These are phyloP conservation scores for Amanita muscaria DNA, from an alignment of 768 basidiomycete species.

Conservation along the genomic window DNA sequence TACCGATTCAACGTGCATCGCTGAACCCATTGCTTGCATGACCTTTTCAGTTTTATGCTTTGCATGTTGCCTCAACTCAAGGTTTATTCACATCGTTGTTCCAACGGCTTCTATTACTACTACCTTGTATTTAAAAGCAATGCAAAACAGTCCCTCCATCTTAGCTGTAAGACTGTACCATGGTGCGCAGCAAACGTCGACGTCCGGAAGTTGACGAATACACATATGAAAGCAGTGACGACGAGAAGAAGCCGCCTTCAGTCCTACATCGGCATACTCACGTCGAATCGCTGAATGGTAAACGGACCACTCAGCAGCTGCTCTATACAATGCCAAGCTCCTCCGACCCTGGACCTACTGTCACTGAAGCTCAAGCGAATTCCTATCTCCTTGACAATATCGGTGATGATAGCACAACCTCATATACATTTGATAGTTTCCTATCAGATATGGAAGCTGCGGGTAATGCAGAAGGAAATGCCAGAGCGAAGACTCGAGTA, in stretches of 20 bases:
- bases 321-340: neutral
- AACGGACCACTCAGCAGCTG: neutral
- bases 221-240: neutral
- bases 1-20: too few relatives aligned
- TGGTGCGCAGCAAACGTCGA: neutral
- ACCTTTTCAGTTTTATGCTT: too few relatives aligned
- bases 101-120: too few relatives aligned
- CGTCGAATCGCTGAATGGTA: neutral
- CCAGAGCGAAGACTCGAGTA: neutral
- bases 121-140: too few relatives aligned
- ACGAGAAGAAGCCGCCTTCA: neutral
- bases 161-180: too few relatives aligned
- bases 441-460: neutral
- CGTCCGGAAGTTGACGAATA: neutral
- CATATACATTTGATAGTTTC: neutral
- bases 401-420: too few relatives aligned
- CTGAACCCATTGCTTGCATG: too few relatives aligned
- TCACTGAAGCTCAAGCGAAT: too few relatives aligned
- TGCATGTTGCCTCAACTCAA: too few relatives aligned
- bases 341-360: too few relatives aligned
- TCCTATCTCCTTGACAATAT: too few relatives aligned
- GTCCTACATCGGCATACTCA: constrained; percentile 5
- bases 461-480: neutral
- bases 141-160: neutral
- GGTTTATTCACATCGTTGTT: too few relatives aligned